Percentiles rank a stretch among this genome's conserved stretches.
Evolutionary conservation across 108 stramenopile genomes (phyloP).

Genomic region (Pseudonitzschia delicatissima): DNA sequence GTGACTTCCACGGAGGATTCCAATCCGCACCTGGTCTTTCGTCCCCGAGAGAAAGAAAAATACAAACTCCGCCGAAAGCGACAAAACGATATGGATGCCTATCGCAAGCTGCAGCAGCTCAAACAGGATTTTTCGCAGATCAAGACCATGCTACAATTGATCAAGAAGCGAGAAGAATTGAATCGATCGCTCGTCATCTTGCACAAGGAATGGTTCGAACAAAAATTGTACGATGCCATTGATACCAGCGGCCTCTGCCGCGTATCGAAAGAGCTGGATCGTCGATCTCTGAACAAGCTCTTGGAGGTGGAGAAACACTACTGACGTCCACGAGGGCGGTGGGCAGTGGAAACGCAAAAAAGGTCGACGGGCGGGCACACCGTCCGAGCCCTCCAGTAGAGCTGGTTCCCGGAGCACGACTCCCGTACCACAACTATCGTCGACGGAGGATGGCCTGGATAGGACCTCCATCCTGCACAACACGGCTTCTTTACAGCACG

Average conservation of each 20-base stretch:
- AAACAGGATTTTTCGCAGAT: slow-evolving; percentile 81
- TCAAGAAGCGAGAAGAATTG: slow-evolving; percentile 71
- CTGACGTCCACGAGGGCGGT: slow-evolving; percentile 45
- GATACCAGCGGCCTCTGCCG: slow-evolving; percentile 68
- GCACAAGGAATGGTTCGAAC: slow-evolving; percentile 64
- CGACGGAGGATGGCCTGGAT: not conserved
- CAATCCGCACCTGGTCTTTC: slow-evolving; percentile 94
- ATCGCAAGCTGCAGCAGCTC: slow-evolving; percentile 80
- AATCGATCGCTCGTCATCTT: slow-evolving; percentile 44
- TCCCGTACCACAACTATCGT: not conserved
- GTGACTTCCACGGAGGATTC: slow-evolving; percentile 83
- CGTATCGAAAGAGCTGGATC: slow-evolving; percentile 31
- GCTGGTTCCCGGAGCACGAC: slow-evolving; percentile 11
- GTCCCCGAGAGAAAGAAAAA: slow-evolving; percentile 94
- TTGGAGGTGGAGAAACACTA: slow-evolving; percentile 53
- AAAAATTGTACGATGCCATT: slow-evolving; percentile 53
- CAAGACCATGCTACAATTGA: slow-evolving; percentile 50
- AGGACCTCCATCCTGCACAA: not conserved
- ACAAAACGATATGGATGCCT: slow-evolving; percentile 91
- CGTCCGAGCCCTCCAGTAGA: too few species aligned
- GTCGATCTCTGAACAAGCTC: slow-evolving; percentile 28
- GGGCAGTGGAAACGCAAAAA: slow-evolving; percentile 36
- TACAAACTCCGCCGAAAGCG: slow-evolving; percentile 92
- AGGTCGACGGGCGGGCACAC: slow-evolving; percentile 1
- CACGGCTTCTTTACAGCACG: not conserved